These are phyloP conservation scores for Apiotrichum montevideense DNA, from an alignment of 1,284 basidiomycete genomes.

Conservation along the genomic window DNA sequence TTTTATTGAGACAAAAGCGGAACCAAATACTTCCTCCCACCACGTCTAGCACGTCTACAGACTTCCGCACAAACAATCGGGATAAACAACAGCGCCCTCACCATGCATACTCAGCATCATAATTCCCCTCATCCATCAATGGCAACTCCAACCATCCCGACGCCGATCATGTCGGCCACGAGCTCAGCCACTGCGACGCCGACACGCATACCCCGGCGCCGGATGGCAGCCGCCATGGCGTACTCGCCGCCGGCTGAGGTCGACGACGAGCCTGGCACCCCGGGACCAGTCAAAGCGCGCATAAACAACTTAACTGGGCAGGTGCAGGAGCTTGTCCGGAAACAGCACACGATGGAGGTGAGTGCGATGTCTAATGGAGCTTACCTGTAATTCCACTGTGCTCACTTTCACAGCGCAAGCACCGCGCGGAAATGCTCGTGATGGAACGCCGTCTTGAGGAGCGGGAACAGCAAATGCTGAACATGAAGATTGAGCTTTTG, in stretches of 20 bases:
- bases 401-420: slow-evolving; percentile 16
- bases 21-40: not conserved
- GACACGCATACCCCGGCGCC: not conserved
- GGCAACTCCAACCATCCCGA: not conserved
- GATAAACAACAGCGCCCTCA: not conserved
- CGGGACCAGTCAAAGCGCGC: slow-evolving; percentile 28
- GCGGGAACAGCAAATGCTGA: slow-evolving; percentile 1
- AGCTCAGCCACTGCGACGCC: not conserved
- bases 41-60: too few relatives aligned
- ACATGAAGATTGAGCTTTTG: slow-evolving; percentile 1
- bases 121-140: not conserved
- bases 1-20: not conserved
- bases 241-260: not conserved
- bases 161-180: not conserved
- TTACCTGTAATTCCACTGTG: not conserved
- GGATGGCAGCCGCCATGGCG: not conserved
- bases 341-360: slow-evolving; percentile 28
- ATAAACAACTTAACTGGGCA: slow-evolving; percentile 31
- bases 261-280: slow-evolving; percentile 27
- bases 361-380: slow-evolving; percentile 1
- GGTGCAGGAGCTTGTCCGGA: slow-evolving; percentile 33
- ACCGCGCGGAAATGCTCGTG: slow-evolving; percentile 13
- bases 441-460: slow-evolving; percentile 3
- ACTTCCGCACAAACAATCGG: too few relatives aligned
- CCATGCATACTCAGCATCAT: not conserved